Base-by-base conservation (phyloP, 768 basidiomycete genomes). In the Tephrocybe sp. region DNA sequence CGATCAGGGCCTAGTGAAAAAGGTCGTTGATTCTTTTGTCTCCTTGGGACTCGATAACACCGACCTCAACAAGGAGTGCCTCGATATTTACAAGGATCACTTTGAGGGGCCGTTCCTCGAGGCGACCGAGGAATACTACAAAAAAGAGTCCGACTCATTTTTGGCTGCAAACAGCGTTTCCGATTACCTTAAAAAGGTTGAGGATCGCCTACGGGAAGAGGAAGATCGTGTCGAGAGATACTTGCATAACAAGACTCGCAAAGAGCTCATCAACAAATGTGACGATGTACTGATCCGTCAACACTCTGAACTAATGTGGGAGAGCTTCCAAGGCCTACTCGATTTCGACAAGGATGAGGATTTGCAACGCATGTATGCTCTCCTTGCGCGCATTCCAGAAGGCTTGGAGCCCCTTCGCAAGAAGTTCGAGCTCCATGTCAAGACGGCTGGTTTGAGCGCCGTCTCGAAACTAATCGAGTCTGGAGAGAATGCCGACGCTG, bases 331-430 rank as follows among this genome's bases (percentile, higher is more conserved):
- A 70, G 79, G 73, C 26, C 66, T 95, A 50, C 86, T 96, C 58
- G 96, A 98, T 65, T 95, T 83, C 68, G 96, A 98, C 68, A 89
- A 96, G 71, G 90, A 95, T 57, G 92, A 96, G 66, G 97, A 99
- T 66, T 79, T 99, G 26, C 93, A 94, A 59, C 83, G 96, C 50
- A 98, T 98, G 93, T 99, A 98, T 76, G 82, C 90, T 11, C 78
- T 98, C 14, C 78, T 98, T 21, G 87, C 90, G n/a, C 87, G 97
- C 32, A 97, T 98, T 49, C 84, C 86, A 11, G 89, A 94, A 62
- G 97, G 97, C 26, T 74, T 98, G 51, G 94, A 98, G 62, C 94
- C 94, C 0, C 71, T 98, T 54, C 82, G 95, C 65, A 93, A 90
- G 79, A 86, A 85, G 61, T 98, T 98, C 68, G 97, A 98, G 71